Evolutionary conservation across 83 land plant species (phyloP).

Genomic region (Picea engelmannii): DNA sequence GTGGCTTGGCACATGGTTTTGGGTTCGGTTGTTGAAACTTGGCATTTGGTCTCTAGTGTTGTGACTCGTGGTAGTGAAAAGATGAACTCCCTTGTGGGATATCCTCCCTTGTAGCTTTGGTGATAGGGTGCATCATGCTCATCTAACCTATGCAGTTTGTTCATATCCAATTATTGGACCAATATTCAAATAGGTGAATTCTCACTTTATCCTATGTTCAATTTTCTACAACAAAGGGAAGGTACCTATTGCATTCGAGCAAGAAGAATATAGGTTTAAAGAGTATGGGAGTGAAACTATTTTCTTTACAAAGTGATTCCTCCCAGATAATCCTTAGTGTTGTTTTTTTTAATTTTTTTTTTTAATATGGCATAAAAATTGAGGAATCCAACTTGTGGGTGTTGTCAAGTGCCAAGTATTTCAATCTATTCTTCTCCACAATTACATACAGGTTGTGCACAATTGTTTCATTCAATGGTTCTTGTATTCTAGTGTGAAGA

Average conservation of each 20-base stretch:
- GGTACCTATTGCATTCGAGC: slow-evolving; percentile 70
- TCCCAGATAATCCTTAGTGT: not conserved
- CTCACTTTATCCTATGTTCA: slow-evolving; percentile 71
- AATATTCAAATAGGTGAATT: slow-evolving; percentile 28
- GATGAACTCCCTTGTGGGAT: too few relatives aligned
- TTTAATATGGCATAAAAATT: not conserved
- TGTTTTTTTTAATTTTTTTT: too few relatives aligned
- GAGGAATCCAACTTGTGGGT: not conserved
- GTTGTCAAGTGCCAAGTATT: not conserved
- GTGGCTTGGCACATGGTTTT: too few relatives aligned
- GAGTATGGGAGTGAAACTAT: slow-evolving; percentile 75
- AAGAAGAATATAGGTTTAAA: slow-evolving; percentile 79
- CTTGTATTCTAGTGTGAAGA: not conserved
- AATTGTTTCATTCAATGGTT: not conserved
- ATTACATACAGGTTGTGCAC: not conserved
- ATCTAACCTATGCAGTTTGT: too few relatives aligned
- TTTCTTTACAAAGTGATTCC: slow-evolving; percentile 40
- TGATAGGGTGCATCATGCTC: too few relatives aligned
- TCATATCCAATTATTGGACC: too few relatives aligned
- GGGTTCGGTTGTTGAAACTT: too few relatives aligned
- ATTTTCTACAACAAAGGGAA: slow-evolving; percentile 91
- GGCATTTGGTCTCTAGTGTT: too few relatives aligned
- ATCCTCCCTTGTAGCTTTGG: too few relatives aligned
- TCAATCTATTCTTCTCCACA: not conserved
- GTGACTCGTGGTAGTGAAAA: too few relatives aligned